A percentile compares a stretch with the other conserved stretches of the same genome.
Conservation (phyloP, 2,329 filamentous ascomycete species). For the Ophiostoma tasmaniense region DNA sequence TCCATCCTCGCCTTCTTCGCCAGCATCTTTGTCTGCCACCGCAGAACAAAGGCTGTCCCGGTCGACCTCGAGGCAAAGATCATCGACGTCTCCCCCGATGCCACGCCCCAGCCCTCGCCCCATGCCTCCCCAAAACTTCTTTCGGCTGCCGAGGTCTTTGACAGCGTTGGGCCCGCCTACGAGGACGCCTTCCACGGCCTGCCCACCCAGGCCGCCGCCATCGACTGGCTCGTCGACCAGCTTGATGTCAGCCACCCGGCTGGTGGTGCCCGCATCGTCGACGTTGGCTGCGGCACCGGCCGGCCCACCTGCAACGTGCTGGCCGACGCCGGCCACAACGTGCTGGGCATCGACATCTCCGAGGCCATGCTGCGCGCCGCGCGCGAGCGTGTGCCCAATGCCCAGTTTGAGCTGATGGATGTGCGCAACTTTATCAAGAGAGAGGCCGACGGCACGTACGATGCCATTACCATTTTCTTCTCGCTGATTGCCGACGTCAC, state of each 20-base stretch:
- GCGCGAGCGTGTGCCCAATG: constrained; percentile 23
- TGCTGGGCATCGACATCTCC: constrained; percentile 27
- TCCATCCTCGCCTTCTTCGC: constrained; percentile 6
- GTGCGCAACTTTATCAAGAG: constrained; percentile 21
- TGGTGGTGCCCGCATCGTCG: constrained; percentile 20
- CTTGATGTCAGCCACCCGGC: constrained; percentile 14
- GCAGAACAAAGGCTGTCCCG: not conserved
- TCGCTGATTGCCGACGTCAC: constrained; percentile 25
- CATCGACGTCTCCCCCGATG: not conserved
- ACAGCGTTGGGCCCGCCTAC: constrained; percentile 24
- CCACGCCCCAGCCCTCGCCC: not conserved
- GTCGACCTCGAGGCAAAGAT: not conserved
- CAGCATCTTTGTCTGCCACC: not conserved
- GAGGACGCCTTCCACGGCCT: constrained; percentile 25
- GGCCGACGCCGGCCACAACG: constrained; percentile 25
- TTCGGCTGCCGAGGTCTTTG: constrained; percentile 23
- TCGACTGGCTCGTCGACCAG: constrained; percentile 24
- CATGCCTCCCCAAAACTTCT: constrained; percentile 9
- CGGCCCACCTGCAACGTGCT: constrained; percentile 23
- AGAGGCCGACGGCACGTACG: constrained; percentile 14
- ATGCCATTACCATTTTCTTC: constrained; percentile 25
- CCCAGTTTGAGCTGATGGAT: constrained; percentile 23
- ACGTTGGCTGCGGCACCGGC: constrained; percentile 27
- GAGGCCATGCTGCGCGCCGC: constrained; percentile 24
- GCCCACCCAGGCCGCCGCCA: constrained; percentile 20